phyloP scores from a whole-genome alignment of 768 basidiomycete species.

The Lactarius trivialis region DNA sequence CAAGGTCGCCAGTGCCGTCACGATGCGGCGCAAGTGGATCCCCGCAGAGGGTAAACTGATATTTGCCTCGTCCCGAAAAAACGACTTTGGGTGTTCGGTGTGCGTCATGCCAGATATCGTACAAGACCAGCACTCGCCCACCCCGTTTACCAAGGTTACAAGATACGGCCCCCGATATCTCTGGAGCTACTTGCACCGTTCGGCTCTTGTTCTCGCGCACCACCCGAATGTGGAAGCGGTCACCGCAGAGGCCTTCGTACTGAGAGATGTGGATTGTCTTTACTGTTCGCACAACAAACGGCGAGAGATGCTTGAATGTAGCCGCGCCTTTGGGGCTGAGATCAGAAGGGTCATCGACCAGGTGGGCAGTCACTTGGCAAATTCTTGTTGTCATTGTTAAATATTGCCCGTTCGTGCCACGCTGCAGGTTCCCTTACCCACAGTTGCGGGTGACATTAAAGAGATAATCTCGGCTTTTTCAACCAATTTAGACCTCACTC shows the following conservation, averaged over 20 bases:
- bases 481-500: not conserved
- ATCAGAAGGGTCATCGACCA: not conserved
- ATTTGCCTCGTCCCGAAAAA: not conserved
- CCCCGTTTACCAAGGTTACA: too few relatives aligned
- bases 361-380: not conserved
- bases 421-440: slow-evolving; percentile 5
- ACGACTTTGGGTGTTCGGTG: not conserved
- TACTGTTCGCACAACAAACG: not conserved
- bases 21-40: not conserved
- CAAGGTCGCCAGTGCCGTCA: slow-evolving; percentile 6
- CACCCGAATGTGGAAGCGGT: slow-evolving; percentile 1
- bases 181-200: slow-evolving; percentile 13
- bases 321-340: not conserved
- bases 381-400: not conserved
- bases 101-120: not conserved
- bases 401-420: not conserved
- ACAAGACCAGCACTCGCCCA: not conserved
- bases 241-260: not conserved
- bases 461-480: not conserved
- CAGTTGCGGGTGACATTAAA: not conserved
- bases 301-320: slow-evolving; percentile 4
- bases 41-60: not conserved
- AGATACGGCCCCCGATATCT: slow-evolving; percentile 3
- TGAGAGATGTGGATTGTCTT: not conserved
- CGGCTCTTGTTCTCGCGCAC: slow-evolving; percentile 7